These are phyloP conservation scores for Cytospora piceicola DNA, from an alignment of 2,329 filamentous ascomycete species.

Conservation along the genomic window DNA sequence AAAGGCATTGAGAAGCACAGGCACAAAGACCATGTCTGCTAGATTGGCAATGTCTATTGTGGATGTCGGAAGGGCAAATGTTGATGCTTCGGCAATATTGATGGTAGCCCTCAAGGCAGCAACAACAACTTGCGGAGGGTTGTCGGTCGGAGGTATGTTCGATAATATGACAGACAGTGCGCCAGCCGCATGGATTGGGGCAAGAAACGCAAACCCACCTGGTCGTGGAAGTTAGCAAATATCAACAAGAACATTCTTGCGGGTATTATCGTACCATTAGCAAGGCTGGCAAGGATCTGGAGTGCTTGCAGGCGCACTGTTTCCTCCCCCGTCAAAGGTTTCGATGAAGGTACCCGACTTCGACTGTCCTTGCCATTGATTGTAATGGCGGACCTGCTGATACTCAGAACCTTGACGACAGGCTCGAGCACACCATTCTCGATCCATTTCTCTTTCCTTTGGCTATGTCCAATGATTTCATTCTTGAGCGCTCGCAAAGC, in stretches of 20 bases:
- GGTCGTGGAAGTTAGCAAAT: constrained; percentile 28
- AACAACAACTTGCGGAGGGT: constrained; percentile 68
- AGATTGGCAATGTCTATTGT: constrained; percentile 55
- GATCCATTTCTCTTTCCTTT: constrained; percentile 83
- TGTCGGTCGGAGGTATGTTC: constrained; percentile 67
- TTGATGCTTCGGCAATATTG: constrained; percentile 69
- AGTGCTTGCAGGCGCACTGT: constrained; percentile 76
- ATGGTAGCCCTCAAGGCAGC: constrained; percentile 76
- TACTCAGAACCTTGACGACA: constrained; percentile 52
- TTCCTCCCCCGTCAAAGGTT: constrained; percentile 63
- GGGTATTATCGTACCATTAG: constrained; percentile 65
- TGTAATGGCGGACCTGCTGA: constrained; percentile 40
- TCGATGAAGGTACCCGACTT: constrained; percentile 40
- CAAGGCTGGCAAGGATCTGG: constrained; percentile 82
- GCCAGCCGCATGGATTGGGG: constrained; percentile 70
- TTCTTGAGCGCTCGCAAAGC: constrained; percentile 81
- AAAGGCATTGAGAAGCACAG: constrained; percentile 64
- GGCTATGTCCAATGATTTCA: constrained; percentile 83
- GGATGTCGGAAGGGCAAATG: constrained; percentile 56
- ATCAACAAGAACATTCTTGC: background rate
- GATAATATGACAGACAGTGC: constrained; percentile 72
- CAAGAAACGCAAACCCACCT: constrained; percentile 82
- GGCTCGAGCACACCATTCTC: constrained; percentile 68
- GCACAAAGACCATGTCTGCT: constrained; percentile 67
- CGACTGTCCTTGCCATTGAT: constrained; percentile 46